phyloP scores from a whole-genome alignment of 164 flowering plant genomes.

The Annona squamosa region DNA sequence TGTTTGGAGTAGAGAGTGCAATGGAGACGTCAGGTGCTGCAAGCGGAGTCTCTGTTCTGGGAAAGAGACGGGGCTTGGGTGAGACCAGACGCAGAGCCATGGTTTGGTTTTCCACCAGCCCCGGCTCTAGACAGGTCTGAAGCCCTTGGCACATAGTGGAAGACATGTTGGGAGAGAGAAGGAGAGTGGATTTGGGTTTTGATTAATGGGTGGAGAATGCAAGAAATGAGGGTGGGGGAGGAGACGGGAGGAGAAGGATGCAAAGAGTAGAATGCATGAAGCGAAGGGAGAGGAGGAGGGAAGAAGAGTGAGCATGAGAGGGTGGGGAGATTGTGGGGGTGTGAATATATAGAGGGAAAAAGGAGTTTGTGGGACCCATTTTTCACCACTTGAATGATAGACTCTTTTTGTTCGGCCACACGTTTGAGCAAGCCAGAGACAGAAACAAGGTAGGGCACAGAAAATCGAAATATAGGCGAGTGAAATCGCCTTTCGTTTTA shows the following conservation, averaged over 20 bases:
- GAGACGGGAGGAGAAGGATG: not conserved
- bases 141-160: conserved; percentile 41
- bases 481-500: not conserved
- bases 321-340: conserved; percentile 15
- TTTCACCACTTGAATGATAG: conserved; percentile 37
- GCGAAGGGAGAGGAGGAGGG: conserved; percentile 11
- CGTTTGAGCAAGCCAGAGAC: conserved; percentile 4
- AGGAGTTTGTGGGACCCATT: conserved; percentile 27
- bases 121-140: conserved; percentile 43
- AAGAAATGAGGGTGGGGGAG: conserved; percentile 9
- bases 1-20: not conserved
- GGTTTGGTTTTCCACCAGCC: conserved; percentile 30
- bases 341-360: conserved; percentile 15
- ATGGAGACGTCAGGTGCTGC: not conserved
- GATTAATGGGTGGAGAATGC: not conserved
- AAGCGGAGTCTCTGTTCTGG: too few relatives aligned
- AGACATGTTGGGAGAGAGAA: conserved; percentile 40
- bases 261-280: not conserved
- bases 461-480: too few relatives aligned
- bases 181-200: not conserved
- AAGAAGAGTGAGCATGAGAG: conserved; percentile 7
- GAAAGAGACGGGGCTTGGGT: conserved; percentile 13
- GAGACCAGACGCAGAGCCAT: conserved; percentile 38
- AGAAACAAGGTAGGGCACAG: not conserved
- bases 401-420: conserved; percentile 24